Conservation (phyloP, 345 rosid species). For the Euphorbia tirucalli region DNA sequence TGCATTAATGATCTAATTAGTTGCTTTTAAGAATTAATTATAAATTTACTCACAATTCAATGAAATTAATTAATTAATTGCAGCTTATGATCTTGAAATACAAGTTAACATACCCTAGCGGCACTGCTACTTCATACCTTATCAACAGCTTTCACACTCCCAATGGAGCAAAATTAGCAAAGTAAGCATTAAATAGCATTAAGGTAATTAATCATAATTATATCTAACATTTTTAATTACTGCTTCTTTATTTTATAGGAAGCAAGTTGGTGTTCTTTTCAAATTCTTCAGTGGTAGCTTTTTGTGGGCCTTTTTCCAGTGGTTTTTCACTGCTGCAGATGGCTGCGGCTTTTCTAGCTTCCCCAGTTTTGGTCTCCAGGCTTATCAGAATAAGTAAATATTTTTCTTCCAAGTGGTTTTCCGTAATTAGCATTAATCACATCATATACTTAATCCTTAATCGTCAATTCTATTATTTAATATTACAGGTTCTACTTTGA, state of each 20-base stretch:
- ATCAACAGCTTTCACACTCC: constrained; percentile 95
- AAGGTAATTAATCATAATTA: too few relatives aligned
- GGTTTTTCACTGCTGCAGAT: constrained; percentile 58
- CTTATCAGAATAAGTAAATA: constrained; percentile 48
- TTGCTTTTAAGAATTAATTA: neutral
- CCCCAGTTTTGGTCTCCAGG: constrained; percentile 77
- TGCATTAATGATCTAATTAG: neutral
- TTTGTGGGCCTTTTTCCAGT: constrained; percentile 57
- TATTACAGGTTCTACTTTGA: constrained; percentile 75
- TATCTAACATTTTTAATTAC: too few relatives aligned
- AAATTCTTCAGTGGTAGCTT: constrained; percentile 48
- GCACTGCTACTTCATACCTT: constrained; percentile 89
- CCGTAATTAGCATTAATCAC: too few relatives aligned
- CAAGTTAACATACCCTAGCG: constrained; percentile 84
- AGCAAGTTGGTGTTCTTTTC: constrained; percentile 51
- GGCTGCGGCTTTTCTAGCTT: constrained; percentile 73
- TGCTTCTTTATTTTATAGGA: constrained; percentile 30
- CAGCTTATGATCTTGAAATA: constrained; percentile 82
- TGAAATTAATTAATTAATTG: neutral
- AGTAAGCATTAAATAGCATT: constrained; percentile 42
- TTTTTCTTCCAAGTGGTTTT: neutral
- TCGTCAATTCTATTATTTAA: neutral
- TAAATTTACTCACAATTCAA: neutral
- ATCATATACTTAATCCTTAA: neutral
- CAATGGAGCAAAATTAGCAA: constrained; percentile 81